These are phyloP conservation scores for Solanum raphanifolium DNA, from an alignment of 257 asterid genomes.

Conservation along the genomic window DNA sequence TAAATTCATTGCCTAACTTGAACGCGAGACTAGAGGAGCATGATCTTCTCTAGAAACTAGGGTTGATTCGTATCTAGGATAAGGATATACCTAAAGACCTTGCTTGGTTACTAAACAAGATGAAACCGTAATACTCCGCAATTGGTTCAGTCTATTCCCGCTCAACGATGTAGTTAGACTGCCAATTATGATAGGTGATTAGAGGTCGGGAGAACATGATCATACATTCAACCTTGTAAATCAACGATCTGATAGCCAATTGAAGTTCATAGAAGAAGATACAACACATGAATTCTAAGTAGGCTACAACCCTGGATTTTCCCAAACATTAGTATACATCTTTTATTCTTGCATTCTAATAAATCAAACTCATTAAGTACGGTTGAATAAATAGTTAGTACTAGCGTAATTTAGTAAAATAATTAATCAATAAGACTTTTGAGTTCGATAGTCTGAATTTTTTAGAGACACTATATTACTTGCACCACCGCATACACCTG, in stretches of 20 bases:
- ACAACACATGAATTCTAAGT: background rate
- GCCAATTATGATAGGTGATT: background rate
- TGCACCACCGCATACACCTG: background rate
- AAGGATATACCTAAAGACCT: background rate
- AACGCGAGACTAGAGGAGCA: background rate
- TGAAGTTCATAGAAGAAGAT: background rate
- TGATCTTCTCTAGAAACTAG: background rate
- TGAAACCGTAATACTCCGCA: background rate
- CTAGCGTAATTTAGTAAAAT: background rate
- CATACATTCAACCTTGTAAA: background rate
- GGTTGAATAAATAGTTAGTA: too few relatives aligned
- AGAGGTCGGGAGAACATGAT: background rate
- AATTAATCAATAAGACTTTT: background rate
- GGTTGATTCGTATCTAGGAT: background rate
- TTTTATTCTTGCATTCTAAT: background rate
- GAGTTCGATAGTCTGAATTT: too few relatives aligned
- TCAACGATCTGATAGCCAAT: background rate
- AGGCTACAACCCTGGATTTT: background rate
- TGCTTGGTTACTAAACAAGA: background rate
- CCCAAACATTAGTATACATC: background rate
- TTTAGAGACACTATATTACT: background rate
- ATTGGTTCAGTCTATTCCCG: background rate
- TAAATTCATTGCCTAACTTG: background rate
- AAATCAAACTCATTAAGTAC: too few relatives aligned
- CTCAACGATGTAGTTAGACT: background rate